A percentile compares a stretch with the other conserved stretches of the same genome.
phyloP scores from a whole-genome alignment of 75 land plant species.

The Ceratopteris richardii region DNA sequence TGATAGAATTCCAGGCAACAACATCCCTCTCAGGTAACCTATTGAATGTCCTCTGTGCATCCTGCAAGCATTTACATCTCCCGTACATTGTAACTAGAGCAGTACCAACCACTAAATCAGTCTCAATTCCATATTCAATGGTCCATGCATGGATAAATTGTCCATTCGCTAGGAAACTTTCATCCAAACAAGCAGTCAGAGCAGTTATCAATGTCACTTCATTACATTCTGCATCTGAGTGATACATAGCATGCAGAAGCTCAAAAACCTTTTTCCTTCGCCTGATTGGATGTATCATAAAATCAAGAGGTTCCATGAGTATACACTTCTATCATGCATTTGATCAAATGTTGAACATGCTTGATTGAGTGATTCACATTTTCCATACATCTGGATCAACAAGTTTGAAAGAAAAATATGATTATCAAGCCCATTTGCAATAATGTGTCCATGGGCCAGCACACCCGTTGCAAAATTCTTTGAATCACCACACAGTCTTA shows the following conservation, averaged over 20 bases:
- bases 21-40: neutral
- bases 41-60: neutral
- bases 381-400: conserved; percentile 8
- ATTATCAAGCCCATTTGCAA: neutral
- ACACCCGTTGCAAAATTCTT: neutral
- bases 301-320: conserved; percentile 38
- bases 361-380: neutral
- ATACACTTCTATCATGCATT: conserved; percentile 35
- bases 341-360: conserved; percentile 35
- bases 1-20: neutral
- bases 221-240: neutral
- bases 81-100: neutral
- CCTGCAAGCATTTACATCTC: neutral
- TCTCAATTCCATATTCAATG: neutral
- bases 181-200: neutral
- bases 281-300: conserved; percentile 22
- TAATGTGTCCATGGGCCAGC: neutral
- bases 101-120: neutral
- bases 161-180: neutral
- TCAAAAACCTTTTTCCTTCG: conserved; percentile 17
- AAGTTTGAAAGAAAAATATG: neutral
- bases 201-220: neutral
- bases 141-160: neutral
- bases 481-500: conserved; percentile 2
- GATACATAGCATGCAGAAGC: conserved; percentile 27